Conservation (phyloP, 257 asterid species). For the Craterostigma plantagineum region DNA sequence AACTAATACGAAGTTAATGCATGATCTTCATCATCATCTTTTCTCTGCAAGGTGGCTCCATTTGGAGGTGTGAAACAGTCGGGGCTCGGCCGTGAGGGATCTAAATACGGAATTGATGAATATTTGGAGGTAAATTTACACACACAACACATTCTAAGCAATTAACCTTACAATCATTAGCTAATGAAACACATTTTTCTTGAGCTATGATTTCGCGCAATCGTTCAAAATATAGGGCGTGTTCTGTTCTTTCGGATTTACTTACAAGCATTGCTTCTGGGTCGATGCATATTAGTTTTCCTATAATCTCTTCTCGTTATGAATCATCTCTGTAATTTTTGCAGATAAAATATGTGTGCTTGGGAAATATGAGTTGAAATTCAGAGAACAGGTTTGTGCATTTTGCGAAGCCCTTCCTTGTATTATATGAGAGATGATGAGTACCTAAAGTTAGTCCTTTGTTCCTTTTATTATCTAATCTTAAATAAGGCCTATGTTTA, state of each 20-base stretch:
- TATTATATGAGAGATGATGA: too few species aligned
- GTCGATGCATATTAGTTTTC: not conserved
- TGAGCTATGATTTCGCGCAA: not conserved
- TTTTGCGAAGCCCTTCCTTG: too few species aligned
- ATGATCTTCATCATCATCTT: constrained; percentile 4
- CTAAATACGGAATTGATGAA: constrained; percentile 91
- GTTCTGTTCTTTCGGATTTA: too few species aligned
- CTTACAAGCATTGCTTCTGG: not conserved
- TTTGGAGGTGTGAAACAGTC: constrained; percentile 93
- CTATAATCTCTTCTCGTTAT: too few species aligned
- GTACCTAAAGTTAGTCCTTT: too few species aligned
- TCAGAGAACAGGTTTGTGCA: too few species aligned
- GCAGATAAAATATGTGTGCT: constrained; percentile 59
- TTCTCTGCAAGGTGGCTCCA: constrained; percentile 60
- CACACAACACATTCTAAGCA: too few species aligned
- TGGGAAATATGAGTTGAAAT: constrained; percentile 51
- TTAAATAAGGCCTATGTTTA: too few species aligned
- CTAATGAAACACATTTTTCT: not conserved
- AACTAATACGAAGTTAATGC: not conserved
- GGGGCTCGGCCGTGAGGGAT: constrained; percentile 97
- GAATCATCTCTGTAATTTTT: not conserved
- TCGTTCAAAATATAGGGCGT: not conserved
- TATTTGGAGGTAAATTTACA: constrained; percentile 60
- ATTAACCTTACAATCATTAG: not conserved
- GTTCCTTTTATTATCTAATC: too few species aligned